Conservation (phyloP, 257 asterid genomes). For the Plantago ovata region DNA sequence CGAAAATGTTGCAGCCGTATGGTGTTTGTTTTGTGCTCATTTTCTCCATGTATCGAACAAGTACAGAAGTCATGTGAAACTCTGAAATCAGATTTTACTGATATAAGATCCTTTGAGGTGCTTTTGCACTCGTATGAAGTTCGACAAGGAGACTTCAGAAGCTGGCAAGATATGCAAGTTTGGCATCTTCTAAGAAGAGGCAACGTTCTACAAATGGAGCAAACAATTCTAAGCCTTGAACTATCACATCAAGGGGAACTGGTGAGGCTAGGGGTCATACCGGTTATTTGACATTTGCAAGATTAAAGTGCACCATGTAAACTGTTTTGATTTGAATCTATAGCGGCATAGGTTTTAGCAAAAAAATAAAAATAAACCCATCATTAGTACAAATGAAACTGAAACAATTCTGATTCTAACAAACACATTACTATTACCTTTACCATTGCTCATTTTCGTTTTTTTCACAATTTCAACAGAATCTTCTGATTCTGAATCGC, state of each 20-base stretch:
- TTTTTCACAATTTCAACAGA: background rate
- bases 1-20: slow-evolving; percentile 83
- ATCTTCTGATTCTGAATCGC: background rate
- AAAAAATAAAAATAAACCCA: no score
- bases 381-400: no score
- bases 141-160: slow-evolving; percentile 53
- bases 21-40: slow-evolving; percentile 90
- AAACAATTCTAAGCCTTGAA: slow-evolving; percentile 40
- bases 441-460: background rate
- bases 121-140: slow-evolving; percentile 82
- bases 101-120: slow-evolving; percentile 81
- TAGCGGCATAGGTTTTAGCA: no score
- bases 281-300: slow-evolving; percentile 90
- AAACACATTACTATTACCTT: no score
- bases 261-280: slow-evolving; percentile 91
- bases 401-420: no score
- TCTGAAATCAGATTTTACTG: slow-evolving; percentile 59
- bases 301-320: slow-evolving; percentile 52
- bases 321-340: no score
- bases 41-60: slow-evolving; percentile 98
- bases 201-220: slow-evolving; percentile 42
- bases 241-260: slow-evolving; percentile 52
- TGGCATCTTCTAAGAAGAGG: slow-evolving; percentile 53
- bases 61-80: slow-evolving; percentile 84
- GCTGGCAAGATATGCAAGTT: slow-evolving; percentile 49